Base-by-base conservation (phyloP, 192 early-diverging fungal species). In the Entomortierella beljakovae region DNA sequence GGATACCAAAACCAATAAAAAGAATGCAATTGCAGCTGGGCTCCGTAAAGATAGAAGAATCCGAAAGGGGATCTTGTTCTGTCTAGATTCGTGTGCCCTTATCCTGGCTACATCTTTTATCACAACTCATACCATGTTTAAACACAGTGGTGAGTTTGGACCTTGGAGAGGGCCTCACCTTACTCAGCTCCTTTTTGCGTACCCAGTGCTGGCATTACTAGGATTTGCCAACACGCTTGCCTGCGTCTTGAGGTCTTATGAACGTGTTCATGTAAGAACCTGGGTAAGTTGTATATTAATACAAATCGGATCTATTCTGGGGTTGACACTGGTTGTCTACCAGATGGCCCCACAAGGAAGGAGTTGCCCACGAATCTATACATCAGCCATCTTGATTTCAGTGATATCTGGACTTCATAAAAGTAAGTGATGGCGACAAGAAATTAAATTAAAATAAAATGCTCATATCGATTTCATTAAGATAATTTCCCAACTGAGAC, bases 121-220 rank as follows among this genome's bases (percentile, higher is more conserved):
- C 49, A 82, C 74, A 9, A 64, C 80, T 0, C 66, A 70, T 22
- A 62, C 75, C 42, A 56, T 89, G 80, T 88, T 89, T 67, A 69
- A 71, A 48, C 82, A 77, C 40, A 89, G 88, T 6, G 82, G 76
- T 4, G n/a, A 73, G 40, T 70, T 88, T 57, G 89, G 90, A 13
- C 89, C 90, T 7, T 61, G 80, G 66, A 81, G 84, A 77, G 90
- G 90, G 0, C 85, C 90, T 32, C 81, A 87, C 16, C 18, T 88
- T 54, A 88, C 86, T 13, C 89, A 92, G 25, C 51, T 86, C 37
- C 37, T 71, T 31, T 65, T 92, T 2, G 75, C 85, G 23, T 87
- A 86, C 60, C 87, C 88, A 6, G 83, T 86, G 23, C 71, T 86
- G 37, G 63, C 82, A 8, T 64, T 81, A 3, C 60, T 85, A 23